Percentiles rank a stretch among this genome's conserved stretches.
phyloP scores from a whole-genome alignment of 257 asterid genomes.

The Mentha longifolia region DNA sequence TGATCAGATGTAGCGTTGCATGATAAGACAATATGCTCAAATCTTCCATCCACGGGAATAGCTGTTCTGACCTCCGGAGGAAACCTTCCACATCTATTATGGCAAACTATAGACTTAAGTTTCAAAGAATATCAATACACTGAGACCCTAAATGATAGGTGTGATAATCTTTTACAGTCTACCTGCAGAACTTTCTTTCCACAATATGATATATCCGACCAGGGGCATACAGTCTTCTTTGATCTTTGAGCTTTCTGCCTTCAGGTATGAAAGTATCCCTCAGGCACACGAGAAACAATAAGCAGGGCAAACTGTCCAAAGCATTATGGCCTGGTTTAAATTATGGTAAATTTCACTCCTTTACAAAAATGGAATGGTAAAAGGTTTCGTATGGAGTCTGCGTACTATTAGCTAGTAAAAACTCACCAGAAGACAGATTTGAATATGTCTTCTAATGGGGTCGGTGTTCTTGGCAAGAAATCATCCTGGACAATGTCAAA shows the following conservation, averaged over 20 bases:
- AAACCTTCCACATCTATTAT: slow-evolving; percentile 86
- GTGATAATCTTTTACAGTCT: slow-evolving; percentile 25
- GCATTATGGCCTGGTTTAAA: slow-evolving; percentile 60
- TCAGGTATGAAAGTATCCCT: slow-evolving; percentile 96
- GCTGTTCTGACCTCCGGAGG: slow-evolving; percentile 98
- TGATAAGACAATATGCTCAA: slow-evolving; percentile 91
- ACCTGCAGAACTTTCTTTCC: slow-evolving; percentile 94
- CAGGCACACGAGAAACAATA: slow-evolving; percentile 80
- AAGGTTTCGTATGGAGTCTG: slow-evolving; percentile 24
- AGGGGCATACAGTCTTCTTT: slow-evolving; percentile 91
- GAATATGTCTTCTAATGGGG: slow-evolving; percentile 94
- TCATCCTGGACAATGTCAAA: slow-evolving; percentile 66
- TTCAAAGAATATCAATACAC: slow-evolving; percentile 14
- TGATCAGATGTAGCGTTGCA: slow-evolving; percentile 95
- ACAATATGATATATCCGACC: slow-evolving; percentile 96
- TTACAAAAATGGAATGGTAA: slow-evolving; percentile 23
- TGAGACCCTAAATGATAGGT: not conserved
- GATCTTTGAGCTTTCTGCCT: slow-evolving; percentile 92
- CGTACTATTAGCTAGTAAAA: slow-evolving; percentile 21
- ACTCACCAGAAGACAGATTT: slow-evolving; percentile 90
- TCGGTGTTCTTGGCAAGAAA: slow-evolving; percentile 94
- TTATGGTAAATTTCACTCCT: slow-evolving; percentile 41
- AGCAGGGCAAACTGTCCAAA: slow-evolving; percentile 98
- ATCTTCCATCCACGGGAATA: slow-evolving; percentile 97
- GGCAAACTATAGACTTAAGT: slow-evolving; percentile 8